Evolutionary conservation across 108 stramenopile genomes (phyloP), one percentile per base, ranked within the genome.

Genomic region (Chaetoceros tenuissimus): DNA sequence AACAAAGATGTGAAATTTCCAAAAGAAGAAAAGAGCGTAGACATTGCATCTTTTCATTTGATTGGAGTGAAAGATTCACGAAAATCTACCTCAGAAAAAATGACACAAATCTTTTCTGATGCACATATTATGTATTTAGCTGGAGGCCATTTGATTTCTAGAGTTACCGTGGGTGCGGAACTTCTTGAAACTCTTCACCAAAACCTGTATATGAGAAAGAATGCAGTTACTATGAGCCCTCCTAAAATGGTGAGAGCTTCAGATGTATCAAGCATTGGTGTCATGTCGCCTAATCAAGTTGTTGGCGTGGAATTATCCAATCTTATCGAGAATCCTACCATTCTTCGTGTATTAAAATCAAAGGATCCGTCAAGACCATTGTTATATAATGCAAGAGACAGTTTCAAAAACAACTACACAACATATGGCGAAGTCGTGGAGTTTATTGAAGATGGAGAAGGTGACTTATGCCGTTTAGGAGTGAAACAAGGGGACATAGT

Each of bases 201-300:
- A n/a, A n/a, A n/a, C n/a, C n/a, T n/a, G n/a, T n/a, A n/a, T n/a
- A n/a, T n/a, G n/a, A n/a, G n/a, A n/a, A n/a, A n/a, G n/a, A n/a
- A n/a, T n/a, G n/a, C n/a, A n/a, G n/a, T n/a, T n/a, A n/a, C n/a
- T n/a, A n/a, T n/a, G n/a, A n/a, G n/a, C n/a, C n/a, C n/a, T n/a
- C n/a, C n/a, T n/a, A n/a, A n/a, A 57, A 21, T 3, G 5, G n/a
- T n/a, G n/a, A n/a, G n/a, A 40, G 19, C 44, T 18, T 45, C 40
- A 18, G 24, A 21, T 31, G 19, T 45, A 22, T 45, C 55, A 24
- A 40, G 43, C 3, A 17, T 45, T 0, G 43, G 40, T 3, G 5
- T 45, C 17, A 31, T 57, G 7, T 40, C 55, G 40, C 16, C 40
- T n/a, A 7, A 31, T 45, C 55, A 57, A 24, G 55, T 57, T 23